These are phyloP conservation scores for Globisporangium nodosum DNA, from an alignment of 352 stramenopile species.

Conservation along the genomic window DNA sequence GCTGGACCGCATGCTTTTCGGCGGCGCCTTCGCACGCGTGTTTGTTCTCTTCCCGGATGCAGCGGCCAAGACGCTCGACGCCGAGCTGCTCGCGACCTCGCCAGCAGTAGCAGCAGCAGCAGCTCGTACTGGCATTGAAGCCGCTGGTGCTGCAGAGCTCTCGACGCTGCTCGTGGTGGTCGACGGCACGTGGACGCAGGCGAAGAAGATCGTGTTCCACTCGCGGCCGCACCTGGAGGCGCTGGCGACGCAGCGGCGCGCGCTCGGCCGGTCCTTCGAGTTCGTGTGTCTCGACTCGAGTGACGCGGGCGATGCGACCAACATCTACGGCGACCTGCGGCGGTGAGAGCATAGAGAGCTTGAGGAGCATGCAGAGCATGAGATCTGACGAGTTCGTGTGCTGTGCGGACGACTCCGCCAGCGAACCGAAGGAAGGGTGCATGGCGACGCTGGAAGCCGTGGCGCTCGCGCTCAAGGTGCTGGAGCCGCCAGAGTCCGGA, in stretches of 20 bases:
- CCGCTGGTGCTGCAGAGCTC: not conserved
- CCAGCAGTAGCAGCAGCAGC: not conserved
- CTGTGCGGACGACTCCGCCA: conserved; percentile 8
- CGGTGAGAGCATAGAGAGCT: conserved; percentile 14
- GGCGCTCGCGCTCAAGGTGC: conserved; percentile 30
- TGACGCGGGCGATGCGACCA: conserved; percentile 7
- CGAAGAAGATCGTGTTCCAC: conserved; percentile 68
- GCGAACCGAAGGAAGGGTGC: conserved; percentile 69
- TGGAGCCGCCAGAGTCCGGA: conserved; percentile 27
- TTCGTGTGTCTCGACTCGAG: conserved; percentile 41
- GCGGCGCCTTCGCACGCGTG: conserved; percentile 19
- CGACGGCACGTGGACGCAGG: conserved; percentile 77
- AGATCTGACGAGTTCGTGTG: not conserved
- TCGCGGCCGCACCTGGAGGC: conserved; percentile 35
- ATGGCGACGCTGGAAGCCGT: conserved; percentile 74
- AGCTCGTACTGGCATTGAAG: not conserved
- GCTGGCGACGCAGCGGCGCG: conserved; percentile 20
- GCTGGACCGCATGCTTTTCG: conserved; percentile 31
- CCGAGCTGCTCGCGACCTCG: not conserved
- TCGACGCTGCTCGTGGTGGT: conserved; percentile 49
- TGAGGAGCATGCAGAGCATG: too few species aligned
- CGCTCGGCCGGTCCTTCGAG: conserved; percentile 23
- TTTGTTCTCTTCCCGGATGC: conserved; percentile 43
- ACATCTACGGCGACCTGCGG: conserved; percentile 62
- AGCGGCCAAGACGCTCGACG: conserved; percentile 21